Evolutionary conservation across 257 asterid species (phyloP).

Genomic region (Penstemon eatonii): DNA sequence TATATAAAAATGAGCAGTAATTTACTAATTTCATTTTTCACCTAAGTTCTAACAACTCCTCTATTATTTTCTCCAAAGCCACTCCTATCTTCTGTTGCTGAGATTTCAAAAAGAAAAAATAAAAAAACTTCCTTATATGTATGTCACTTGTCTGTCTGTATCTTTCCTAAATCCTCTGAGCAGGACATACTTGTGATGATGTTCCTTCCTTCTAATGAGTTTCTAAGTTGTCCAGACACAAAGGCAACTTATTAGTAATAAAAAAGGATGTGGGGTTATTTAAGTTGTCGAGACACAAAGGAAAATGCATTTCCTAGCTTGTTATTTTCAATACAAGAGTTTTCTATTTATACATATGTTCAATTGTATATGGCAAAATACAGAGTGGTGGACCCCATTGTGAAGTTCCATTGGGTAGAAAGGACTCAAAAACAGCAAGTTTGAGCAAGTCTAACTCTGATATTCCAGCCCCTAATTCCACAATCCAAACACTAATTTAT

Average conservation of each 20-base stretch:
- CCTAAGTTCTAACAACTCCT: too few species aligned
- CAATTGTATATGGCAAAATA: neutral
- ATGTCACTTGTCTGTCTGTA: slow-evolving; percentile 31
- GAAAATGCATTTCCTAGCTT: too few species aligned
- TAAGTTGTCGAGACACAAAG: too few species aligned
- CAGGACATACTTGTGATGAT: slow-evolving; percentile 38
- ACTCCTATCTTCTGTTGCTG: slow-evolving; percentile 13
- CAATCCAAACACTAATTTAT: slow-evolving; percentile 54
- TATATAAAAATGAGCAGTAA: too few species aligned
- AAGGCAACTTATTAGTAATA: too few species aligned
- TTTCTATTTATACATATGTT: neutral
- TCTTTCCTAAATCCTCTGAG: slow-evolving; percentile 35
- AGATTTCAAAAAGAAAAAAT: too few species aligned
- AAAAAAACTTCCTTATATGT: too few species aligned
- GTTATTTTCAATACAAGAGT: too few species aligned
- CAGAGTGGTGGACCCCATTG: slow-evolving; percentile 92
- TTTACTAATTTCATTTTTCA: too few species aligned
- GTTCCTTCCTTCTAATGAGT: slow-evolving; percentile 42
- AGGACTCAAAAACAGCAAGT: slow-evolving; percentile 67
- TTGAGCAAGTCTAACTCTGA: slow-evolving; percentile 48
- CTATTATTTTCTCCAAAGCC: too few species aligned
- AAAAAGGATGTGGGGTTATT: too few species aligned
- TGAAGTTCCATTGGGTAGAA: slow-evolving; percentile 82
- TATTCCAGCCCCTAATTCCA: slow-evolving; percentile 78
- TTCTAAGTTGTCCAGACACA: too few species aligned